Evolutionary conservation across 108 stramenopile species (phyloP), one percentile per base, ranked within the genome.

Genomic region (Schizochytrium sp.): DNA sequence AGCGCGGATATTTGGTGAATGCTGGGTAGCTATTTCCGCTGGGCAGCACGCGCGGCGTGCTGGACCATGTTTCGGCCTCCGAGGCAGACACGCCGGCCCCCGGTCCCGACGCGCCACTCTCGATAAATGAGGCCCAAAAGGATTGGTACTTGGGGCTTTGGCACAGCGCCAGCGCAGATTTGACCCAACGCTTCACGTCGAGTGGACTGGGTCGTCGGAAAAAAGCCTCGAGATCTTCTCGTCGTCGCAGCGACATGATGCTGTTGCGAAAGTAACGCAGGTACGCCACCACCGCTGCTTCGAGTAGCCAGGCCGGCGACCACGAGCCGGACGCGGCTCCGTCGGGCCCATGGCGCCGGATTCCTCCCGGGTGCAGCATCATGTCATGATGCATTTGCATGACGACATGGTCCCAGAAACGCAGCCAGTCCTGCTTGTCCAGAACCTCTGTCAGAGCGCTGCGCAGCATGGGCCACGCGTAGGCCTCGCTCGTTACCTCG

Each of bases 321-420:
- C 25, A 69, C 25, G 34, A 34, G 34, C 34, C 34, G 34, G 34
- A 34, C 34, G 34, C 34, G 34, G 12, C 63, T 5, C 41, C 63
- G 41, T 41, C 34, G 8, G 55, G 14, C 0, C 16, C 55, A 1
- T 57, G 55, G 55, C 14, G 8, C 55, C 0, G 55, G 14, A 14
- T 8, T 14, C 55, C 16, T 8, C 55, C 2, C 55, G 55, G 55
- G 14, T 8, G 8, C 14, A 16, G 14, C 55, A 57, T 57, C 55
- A 69, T 41, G 8, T 69, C 76, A 4, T 58, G 44, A 25, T 87
- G 55, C 55, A 58, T 53, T 19, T 71, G n/a, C 44, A 72, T 58
- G 48, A 92, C 87, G 16, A 92, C 5, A 12, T 60, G 58, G 88
- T 92, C 91, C 89, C 90, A 87, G 57, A 90, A 21, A 5, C 57